Evolutionary conservation across 108 stramenopile genomes (phyloP).

Genomic region (Chaetoceros tenuissimus): DNA sequence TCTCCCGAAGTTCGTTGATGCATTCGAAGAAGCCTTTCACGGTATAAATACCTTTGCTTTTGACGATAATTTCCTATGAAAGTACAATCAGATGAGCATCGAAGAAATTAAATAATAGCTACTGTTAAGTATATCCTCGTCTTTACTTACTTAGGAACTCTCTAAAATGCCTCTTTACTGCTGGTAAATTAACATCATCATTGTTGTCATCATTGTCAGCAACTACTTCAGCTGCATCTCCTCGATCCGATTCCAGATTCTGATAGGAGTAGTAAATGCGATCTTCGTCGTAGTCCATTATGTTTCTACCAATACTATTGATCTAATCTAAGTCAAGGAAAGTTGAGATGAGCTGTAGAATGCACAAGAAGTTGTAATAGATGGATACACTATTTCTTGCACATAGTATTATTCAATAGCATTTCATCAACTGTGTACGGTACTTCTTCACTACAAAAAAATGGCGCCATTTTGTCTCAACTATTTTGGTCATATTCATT

Average conservation of each 20-base stretch:
- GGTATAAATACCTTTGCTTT: constrained; percentile 63
- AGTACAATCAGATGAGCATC: too few species aligned
- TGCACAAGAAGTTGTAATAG: too few species aligned
- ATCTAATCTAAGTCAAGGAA: too few species aligned
- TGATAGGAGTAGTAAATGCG: constrained; percentile 83
- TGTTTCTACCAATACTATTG: too few species aligned
- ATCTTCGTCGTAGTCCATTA: constrained; percentile 79
- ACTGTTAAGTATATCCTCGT: background rate
- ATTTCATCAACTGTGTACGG: too few species aligned
- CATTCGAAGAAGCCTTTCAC: constrained; percentile 73
- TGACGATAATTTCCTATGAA: constrained; percentile 71
- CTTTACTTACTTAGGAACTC: constrained; percentile 73
- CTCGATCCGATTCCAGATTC: constrained; percentile 40
- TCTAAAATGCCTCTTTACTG: constrained; percentile 71
- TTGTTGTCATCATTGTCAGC: constrained; percentile 10
- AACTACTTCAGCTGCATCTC: background rate
- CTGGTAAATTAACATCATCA: constrained; percentile 34
- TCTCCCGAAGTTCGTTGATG: constrained; percentile 47
- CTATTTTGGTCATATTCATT: too few species aligned
- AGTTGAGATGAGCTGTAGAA: too few species aligned
- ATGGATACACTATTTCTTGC: too few species aligned
- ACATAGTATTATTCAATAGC: too few species aligned
- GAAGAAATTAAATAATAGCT: too few species aligned
- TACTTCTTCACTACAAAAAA: too few species aligned
- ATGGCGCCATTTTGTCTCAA: too few species aligned